phyloP scores from a whole-genome alignment of 2,329 filamentous ascomycete species.

The Aspergillus proliferans region DNA sequence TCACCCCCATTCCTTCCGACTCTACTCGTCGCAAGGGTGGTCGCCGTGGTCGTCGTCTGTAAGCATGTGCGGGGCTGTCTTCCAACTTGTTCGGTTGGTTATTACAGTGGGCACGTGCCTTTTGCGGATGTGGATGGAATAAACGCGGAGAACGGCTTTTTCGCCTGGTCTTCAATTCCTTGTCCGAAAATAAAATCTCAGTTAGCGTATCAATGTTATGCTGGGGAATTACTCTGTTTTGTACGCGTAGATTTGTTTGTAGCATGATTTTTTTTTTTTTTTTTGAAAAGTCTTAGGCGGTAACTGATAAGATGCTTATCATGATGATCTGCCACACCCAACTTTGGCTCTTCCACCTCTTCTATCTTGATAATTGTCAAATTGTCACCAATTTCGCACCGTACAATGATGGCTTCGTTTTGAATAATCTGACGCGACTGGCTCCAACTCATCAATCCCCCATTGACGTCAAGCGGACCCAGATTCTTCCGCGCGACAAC shows the following conservation, averaged over 20 bases:
- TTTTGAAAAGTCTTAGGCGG: too few species aligned
- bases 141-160: constrained; percentile 49
- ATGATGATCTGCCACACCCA: too few species aligned
- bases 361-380: too few species aligned
- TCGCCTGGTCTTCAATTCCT: constrained; percentile 47
- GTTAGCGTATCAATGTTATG: neutral
- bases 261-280: too few species aligned
- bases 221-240: neutral
- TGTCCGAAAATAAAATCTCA: constrained; percentile 21
- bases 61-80: constrained; percentile 45
- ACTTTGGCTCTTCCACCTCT: too few species aligned
- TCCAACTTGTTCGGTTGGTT: constrained; percentile 20
- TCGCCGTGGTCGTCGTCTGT: constrained; percentile 99
- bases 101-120: constrained; percentile 7
- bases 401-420: too few species aligned
- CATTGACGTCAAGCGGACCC: neutral
- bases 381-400: too few species aligned
- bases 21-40: constrained; percentile 99
- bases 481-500: neutral
- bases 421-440: too few species aligned
- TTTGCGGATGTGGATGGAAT: constrained; percentile 42
- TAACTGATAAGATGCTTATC: too few species aligned
- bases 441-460: neutral
- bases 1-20: constrained; percentile 97
- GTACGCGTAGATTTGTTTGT: neutral